phyloP scores from a whole-genome alignment of 768 basidiomycete genomes.

The Panus rudis region DNA sequence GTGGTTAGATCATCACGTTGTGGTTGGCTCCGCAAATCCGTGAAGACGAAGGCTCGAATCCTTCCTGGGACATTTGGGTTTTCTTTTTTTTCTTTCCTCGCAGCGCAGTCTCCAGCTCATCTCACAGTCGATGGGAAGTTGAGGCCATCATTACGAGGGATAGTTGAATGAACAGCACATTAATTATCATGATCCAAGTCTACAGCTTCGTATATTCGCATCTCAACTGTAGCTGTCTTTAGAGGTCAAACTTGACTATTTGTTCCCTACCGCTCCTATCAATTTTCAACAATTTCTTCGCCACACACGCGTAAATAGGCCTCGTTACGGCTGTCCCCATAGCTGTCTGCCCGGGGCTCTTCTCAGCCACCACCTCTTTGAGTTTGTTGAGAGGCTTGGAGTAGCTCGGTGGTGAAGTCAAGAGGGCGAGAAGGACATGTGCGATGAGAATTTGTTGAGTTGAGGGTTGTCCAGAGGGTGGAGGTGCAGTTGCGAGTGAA shows the following conservation, averaged over 20 bases:
- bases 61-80: no score
- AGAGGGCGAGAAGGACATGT: constrained; percentile 52
- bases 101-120: no score
- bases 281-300: constrained; percentile 70
- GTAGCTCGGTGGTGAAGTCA: constrained; percentile 45
- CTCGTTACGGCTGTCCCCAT: constrained; percentile 49
- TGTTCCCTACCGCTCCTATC: constrained; percentile 73
- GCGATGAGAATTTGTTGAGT: constrained; percentile 69
- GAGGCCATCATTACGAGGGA: no score
- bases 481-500: constrained; percentile 29
- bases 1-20: no score
- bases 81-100: no score
- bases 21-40: no score
- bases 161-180: no score
- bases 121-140: no score
- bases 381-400: constrained; percentile 55
- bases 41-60: no score
- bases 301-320: constrained; percentile 73
- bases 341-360: constrained; percentile 28
- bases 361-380: constrained; percentile 48
- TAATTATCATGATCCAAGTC: no score
- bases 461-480: constrained; percentile 36
- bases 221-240: no score
- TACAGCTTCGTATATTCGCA: no score
- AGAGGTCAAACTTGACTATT: constrained; percentile 64